Base-by-base conservation (phyloP, 371 early-diverging fungal genomes). In the Apophysomyces elegans region DNA sequence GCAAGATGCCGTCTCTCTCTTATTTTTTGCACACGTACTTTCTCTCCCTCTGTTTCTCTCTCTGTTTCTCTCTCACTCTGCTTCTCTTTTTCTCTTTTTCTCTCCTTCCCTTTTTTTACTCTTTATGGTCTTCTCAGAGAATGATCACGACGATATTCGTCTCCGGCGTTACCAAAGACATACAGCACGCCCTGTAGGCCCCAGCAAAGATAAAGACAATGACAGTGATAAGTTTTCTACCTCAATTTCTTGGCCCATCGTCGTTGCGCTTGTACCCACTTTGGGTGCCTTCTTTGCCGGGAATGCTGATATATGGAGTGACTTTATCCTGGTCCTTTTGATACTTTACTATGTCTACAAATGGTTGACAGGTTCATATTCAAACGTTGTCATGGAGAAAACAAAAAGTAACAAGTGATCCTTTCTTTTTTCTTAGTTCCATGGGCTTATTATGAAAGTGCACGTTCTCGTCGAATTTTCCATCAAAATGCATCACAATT, bases 361-460 rank as follows among this genome's bases (percentile, higher is more conserved):
- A 73, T 85, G 88, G 76, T 84, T 90, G 60, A 88, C 87, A 81
- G 90, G 90, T 86, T 26, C 0, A 85, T 70, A 60, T 16, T 18
- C 14, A 59, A 38, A 18, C 8, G 47, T 47, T 44, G 46, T 26
- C 37, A 47, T 37, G 46, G 47, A 61, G 26, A 43, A 12, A 44
- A 32, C 16, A 61, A 2, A 18, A 43, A 41, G 39, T 43, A 16
- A 16, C 3, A 61, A 57, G 21, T 58, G 44, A 37, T 26, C 41
- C 9, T 21, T 36, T 9, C 2, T 14, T 58, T 56, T n/a, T 16
- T 18, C 6, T 18, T 75, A 89, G 88, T 87, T 4, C 90, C 90
- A 12, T 90, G 90, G 90, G 80, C 85, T 37, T 79, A 88, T 50
- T 90, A 90, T 66, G 85, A 88, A 69, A 83, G 89, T 57, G 87